Evolutionary conservation across 163 green algal species (phyloP).

Genomic region (Chloroidium sp.): DNA sequence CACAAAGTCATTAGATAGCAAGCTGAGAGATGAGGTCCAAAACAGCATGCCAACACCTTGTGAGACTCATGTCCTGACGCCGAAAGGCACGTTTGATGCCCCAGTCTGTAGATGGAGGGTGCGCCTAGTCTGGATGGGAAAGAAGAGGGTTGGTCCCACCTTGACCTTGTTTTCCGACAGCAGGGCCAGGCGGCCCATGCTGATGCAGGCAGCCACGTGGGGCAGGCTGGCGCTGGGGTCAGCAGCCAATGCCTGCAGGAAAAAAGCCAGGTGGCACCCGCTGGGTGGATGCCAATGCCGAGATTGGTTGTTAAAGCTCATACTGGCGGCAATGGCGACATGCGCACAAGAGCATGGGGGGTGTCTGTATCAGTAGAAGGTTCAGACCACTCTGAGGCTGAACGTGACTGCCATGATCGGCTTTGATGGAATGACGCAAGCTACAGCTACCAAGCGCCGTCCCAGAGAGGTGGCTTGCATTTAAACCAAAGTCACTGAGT

Average conservation of each 20-base stretch:
- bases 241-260: constrained; percentile 20
- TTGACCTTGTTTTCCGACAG: constrained; percentile 41
- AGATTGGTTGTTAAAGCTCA: not conserved
- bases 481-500: no score
- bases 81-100: no score
- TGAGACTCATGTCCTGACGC: no score
- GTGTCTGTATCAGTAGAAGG: not conserved
- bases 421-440: no score
- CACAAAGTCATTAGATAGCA: no score
- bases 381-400: not conserved
- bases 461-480: no score
- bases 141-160: constrained; percentile 5
- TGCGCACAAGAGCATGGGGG: not conserved
- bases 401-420: not conserved
- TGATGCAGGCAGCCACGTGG: constrained; percentile 31
- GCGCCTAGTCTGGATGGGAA: no score
- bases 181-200: constrained; percentile 42
- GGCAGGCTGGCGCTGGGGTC: constrained; percentile 4
- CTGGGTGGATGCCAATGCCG: not conserved
- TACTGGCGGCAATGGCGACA: not conserved
- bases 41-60: no score
- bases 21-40: no score
- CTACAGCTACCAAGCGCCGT: no score
- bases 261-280: not conserved
- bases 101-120: no score